Base-by-base conservation (phyloP, 345 rosid species). In the Aethionema arabicum region DNA sequence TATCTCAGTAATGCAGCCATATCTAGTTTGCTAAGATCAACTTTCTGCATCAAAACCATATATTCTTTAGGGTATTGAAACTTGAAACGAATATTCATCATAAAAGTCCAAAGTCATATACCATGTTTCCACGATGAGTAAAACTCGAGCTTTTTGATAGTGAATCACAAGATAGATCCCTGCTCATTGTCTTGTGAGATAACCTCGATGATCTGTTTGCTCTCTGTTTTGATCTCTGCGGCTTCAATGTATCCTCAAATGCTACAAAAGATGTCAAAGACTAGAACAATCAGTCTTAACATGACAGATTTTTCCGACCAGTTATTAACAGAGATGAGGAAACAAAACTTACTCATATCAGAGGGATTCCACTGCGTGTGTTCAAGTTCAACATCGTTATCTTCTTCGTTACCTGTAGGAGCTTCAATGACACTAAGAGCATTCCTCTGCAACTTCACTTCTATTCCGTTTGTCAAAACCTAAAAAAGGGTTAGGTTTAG, bases 391-490 rank as follows among this genome's bases (percentile, higher is more conserved):
- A 86, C 71, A 57, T 85, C 93, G n/a, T 80, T 85, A 51, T 87
- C 93, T 56, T 77, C 95, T 72, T 89, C 96, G 39, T 89, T 85
- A n/a, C 98, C 98, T 4, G 91, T 92, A 55, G 98, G 96, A 67
- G 88, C 82, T 86, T 89, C 98, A 51, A 92, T 76, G 70, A 92
- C 98, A 59, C 98, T 92, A 11, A 92, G 98, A 0, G 98, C 98
- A 81, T 92, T 92, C 72, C 97, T 81, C 78, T 92, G 98, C 58
- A 92, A 80, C 79, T 92, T 92, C 57, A 92, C 98, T 80, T 92
- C 98, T 15, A 89, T 90, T 50, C 98, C 98, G 75, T 92, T 92
- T 0, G 98, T 92, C 63, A 92, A 87, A 70, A 92, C 97, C 98
- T 92, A 79, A 32, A 63, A 55, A 52, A 39, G 32, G 38, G 11